phyloP scores from a whole-genome alignment of 2,329 filamentous ascomycete genomes.

The Cryphonectria nitschkei region DNA sequence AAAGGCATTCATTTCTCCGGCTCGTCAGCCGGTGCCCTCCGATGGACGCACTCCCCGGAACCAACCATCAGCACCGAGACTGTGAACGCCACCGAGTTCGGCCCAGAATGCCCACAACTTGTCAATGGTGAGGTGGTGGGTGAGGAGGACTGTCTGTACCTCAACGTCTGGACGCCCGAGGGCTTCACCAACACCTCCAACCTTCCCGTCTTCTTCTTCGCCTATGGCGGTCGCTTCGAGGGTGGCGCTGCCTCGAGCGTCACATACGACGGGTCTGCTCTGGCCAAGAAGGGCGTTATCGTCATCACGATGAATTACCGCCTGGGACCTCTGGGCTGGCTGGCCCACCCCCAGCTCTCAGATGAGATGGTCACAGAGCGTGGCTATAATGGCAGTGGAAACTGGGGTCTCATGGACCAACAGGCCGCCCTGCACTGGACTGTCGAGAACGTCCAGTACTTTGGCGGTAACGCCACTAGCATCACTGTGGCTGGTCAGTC shows the following conservation, averaged over 20 bases:
- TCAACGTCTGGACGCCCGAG: conserved; percentile 66
- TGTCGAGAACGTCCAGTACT: conserved; percentile 64
- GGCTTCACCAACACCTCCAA: conserved; percentile 50
- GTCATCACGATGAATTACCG: conserved; percentile 78
- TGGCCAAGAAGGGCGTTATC: conserved; percentile 66
- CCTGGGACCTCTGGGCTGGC: conserved; percentile 73
- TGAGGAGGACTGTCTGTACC: conserved; percentile 70
- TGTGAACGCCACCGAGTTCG: conserved; percentile 10
- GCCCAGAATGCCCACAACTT: conserved; percentile 10
- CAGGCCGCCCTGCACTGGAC: conserved; percentile 72
- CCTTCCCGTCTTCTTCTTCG: conserved; percentile 40
- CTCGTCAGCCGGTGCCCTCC: conserved; percentile 29
- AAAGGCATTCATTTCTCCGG: conserved; percentile 35
- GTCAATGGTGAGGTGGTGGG: conserved; percentile 28
- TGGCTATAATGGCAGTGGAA: conserved; percentile 47
- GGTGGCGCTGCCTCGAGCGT: conserved; percentile 36
- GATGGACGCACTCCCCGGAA: conserved; percentile 30
- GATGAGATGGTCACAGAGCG: not conserved
- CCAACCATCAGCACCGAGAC: conserved; percentile 27
- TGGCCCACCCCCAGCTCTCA: conserved; percentile 61
- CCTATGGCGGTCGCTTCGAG: conserved; percentile 58
- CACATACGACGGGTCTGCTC: conserved; percentile 59
- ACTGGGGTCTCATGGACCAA: conserved; percentile 73
- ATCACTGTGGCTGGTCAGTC: conserved; percentile 71
- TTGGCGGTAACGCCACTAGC: conserved; percentile 69